A percentile compares a stretch with the other conserved stretches of the same genome.
These are phyloP conservation scores for Cubamyces sp. DNA, from an alignment of 768 basidiomycete genomes.

Conservation along the genomic window DNA sequence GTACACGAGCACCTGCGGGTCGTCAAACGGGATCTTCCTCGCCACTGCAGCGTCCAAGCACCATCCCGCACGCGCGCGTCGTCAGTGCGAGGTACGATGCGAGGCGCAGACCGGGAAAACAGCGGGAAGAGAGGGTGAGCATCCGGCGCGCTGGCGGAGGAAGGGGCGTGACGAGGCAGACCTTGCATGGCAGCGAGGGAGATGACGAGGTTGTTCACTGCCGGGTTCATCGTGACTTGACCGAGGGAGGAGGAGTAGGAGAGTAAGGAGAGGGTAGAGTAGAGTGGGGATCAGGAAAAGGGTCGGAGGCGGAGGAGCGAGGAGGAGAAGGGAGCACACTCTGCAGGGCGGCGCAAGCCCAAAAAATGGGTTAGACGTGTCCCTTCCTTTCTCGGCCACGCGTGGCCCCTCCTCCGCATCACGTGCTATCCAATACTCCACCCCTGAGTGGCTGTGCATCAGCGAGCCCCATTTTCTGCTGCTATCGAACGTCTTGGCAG, in stretches of 20 bases:
- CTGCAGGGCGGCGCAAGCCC: neutral
- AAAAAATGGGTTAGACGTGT: constrained; percentile 23
- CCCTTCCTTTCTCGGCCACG: constrained; percentile 6
- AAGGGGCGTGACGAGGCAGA: constrained; percentile 35
- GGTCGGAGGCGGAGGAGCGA: neutral
- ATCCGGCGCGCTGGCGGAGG: constrained; percentile 8
- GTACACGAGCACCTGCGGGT: constrained; percentile 79
- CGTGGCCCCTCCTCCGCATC: neutral
- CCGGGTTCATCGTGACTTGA: constrained; percentile 62
- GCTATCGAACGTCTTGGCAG: too few relatives aligned
- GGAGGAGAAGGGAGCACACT: neutral
- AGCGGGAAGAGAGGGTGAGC: constrained; percentile 6
- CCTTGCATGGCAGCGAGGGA: constrained; percentile 95
- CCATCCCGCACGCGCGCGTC: neutral
- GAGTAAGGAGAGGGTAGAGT: neutral
- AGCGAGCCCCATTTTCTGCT: too few relatives aligned
- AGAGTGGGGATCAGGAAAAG: neutral
- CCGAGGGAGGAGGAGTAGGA: constrained; percentile 4
- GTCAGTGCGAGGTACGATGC: neutral
- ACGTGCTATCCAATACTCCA: neutral
- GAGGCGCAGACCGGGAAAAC: neutral
- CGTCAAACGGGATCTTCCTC: constrained; percentile 87
- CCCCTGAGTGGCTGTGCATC: too few relatives aligned
- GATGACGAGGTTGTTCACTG: constrained; percentile 80
- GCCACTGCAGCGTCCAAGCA: constrained; percentile 63